These are phyloP conservation scores for Phialophora verrucosa DNA, from an alignment of 2,329 filamentous ascomycete genomes.

Conservation along the genomic window DNA sequence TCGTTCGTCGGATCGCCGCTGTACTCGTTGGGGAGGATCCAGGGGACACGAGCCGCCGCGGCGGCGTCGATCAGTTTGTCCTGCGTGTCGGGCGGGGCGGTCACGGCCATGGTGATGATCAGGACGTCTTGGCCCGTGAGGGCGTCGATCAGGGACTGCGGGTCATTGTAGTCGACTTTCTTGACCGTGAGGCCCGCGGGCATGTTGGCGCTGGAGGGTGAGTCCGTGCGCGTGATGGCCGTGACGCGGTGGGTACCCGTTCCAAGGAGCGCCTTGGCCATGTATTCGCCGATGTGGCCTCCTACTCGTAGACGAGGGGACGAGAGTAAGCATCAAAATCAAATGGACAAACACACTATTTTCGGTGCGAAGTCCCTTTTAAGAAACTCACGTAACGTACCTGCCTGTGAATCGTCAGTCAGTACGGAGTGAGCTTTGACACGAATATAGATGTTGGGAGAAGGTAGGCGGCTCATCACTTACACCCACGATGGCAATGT, in stretches of 20 bases:
- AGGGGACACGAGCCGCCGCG: constrained; percentile 60
- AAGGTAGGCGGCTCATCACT: constrained; percentile 33
- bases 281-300: constrained; percentile 54
- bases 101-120: constrained; percentile 60
- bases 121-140: constrained; percentile 63
- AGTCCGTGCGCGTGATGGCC: constrained; percentile 57
- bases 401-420: constrained; percentile 24
- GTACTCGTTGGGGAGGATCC: constrained; percentile 61
- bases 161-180: constrained; percentile 54
- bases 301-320: constrained; percentile 46
- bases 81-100: constrained; percentile 55
- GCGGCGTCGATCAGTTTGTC: constrained; percentile 61
- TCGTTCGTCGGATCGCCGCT: constrained; percentile 44
- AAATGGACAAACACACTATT: constrained; percentile 28
- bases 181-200: constrained; percentile 51
- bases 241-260: constrained; percentile 60
- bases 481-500: constrained; percentile 50
- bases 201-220: constrained; percentile 46
- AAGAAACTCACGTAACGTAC: background rate
- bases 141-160: constrained; percentile 54
- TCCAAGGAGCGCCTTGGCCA: constrained; percentile 48
- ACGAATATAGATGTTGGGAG: too few species aligned
- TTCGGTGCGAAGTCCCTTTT: background rate
- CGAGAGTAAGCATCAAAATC: constrained; percentile 27
- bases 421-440: constrained; percentile 37